phyloP scores from a whole-genome alignment of 1,284 basidiomycete genomes.

The Ganoderma boninense region DNA sequence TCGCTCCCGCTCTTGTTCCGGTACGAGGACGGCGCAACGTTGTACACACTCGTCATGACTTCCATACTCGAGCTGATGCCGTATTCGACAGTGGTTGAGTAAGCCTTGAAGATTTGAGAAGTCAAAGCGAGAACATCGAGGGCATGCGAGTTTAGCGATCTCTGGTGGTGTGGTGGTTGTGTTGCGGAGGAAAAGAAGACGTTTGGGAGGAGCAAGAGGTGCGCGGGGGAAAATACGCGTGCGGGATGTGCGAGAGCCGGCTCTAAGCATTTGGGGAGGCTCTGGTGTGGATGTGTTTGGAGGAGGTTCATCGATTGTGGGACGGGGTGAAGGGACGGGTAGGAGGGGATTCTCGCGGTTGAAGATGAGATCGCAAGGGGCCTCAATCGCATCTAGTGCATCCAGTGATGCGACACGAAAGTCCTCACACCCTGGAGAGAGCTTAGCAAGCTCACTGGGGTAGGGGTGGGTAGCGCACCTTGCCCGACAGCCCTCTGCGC shows the following conservation, averaged over 20 bases:
- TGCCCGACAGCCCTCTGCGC: constrained; percentile 42
- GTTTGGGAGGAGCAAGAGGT: constrained; percentile 44
- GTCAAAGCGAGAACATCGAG: constrained; percentile 64
- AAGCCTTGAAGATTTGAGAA: constrained; percentile 82
- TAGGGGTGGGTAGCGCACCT: neutral
- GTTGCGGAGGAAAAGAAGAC: constrained; percentile 56
- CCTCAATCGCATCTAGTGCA: constrained; percentile 62
- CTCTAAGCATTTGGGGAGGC: constrained; percentile 13
- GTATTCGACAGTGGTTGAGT: constrained; percentile 76
- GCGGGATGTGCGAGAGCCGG: constrained; percentile 35
- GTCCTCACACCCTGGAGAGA: constrained; percentile 25
- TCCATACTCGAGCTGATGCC: constrained; percentile 73
- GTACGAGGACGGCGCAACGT: constrained; percentile 61
- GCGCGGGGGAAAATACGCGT: constrained; percentile 48
- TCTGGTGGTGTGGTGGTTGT: constrained; percentile 44
- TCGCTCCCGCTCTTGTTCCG: constrained; percentile 51
- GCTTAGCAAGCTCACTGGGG: too few species aligned
- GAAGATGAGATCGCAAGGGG: constrained; percentile 58
- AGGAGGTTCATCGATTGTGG: constrained; percentile 17
- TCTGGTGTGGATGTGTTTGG: constrained; percentile 29
- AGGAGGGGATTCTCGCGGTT: constrained; percentile 46
- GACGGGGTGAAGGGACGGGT: constrained; percentile 29
- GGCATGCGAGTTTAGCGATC: constrained; percentile 62
- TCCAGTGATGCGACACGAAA: constrained; percentile 64
- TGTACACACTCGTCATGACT: constrained; percentile 80